These are phyloP conservation scores for Discostella pseudostelligera DNA, from an alignment of 108 stramenopile genomes.

Conservation along the genomic window DNA sequence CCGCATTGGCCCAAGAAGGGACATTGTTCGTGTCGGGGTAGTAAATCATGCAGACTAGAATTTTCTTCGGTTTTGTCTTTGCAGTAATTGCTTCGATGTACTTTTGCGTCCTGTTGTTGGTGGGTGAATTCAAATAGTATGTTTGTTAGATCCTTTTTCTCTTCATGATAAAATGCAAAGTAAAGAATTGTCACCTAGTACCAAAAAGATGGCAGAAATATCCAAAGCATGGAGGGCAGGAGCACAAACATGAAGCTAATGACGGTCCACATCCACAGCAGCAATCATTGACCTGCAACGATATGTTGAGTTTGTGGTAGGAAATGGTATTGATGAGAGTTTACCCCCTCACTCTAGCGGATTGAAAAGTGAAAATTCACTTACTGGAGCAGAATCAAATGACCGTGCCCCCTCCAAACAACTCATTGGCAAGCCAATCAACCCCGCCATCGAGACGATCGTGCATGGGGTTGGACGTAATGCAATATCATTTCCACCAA, in stretches of 20 bases:
- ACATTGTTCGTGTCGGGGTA: constrained; percentile 75
- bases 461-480: constrained; percentile 76
- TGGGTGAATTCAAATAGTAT: constrained; percentile 4
- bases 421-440: constrained; percentile 55
- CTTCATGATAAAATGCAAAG: too few relatives aligned
- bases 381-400: constrained; percentile 45
- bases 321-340: too few relatives aligned
- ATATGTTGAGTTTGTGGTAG: neutral
- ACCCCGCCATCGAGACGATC: constrained; percentile 51
- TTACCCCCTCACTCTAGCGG: neutral
- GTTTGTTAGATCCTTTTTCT: too few relatives aligned
- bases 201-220: constrained; percentile 85
- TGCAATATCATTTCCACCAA: constrained; percentile 91
- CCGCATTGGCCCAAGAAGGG: constrained; percentile 81
- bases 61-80: constrained; percentile 75
- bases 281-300: constrained; percentile 49
- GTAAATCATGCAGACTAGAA: constrained; percentile 91
- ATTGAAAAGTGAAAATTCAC: too few relatives aligned
- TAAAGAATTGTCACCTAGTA: constrained; percentile 43
- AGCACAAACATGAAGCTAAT: constrained; percentile 46
- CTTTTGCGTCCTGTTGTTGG: constrained; percentile 43
- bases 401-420: constrained; percentile 53
- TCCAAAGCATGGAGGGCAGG: constrained; percentile 64
- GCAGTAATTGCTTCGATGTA: constrained; percentile 70
- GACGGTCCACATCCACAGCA: constrained; percentile 83